Evolutionary conservation across 1,139 yeast genomes (phyloP), one percentile per base, ranked within the genome.

Genomic region (Taiozyma sp.): DNA sequence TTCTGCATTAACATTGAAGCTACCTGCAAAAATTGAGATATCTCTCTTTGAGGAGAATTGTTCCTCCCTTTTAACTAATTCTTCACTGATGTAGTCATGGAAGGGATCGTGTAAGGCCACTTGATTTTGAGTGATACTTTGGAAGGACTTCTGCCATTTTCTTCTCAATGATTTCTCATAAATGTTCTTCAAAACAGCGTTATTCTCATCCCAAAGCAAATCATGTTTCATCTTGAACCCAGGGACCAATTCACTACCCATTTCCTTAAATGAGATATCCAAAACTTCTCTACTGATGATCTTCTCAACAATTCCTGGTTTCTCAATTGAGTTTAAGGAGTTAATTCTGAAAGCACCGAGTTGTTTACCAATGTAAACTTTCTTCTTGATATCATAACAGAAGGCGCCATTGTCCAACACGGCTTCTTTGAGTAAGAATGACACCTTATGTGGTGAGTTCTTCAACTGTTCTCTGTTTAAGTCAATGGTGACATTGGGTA

Each of bases 1-100:
- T 19, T 76, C 75, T 0, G 87, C 93, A 65, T 85, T 84, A 22
- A 85, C 86, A 59, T 87, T 87, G 61, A 84, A 87, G 0, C 92
- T 85, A 1, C 87, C 83, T 0, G 89, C 71, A 66, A 78, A 84
- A 2, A 86, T 72, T 1, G 70, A 65, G 13, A 86, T 75, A 22
- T 80, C 80, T 54, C 75, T 75, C 40, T 70, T 70, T 9, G 79
- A 77, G 4, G 81, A 76, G 59, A 74, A 86, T 51, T 79, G 79
- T 23, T 69, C 65, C 13, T 75, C 65, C 28, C 79, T 66, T 54
- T 76, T 76, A n/a, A 69, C 70, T 49, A 87, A 64, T 56, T 81
- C 84, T 34, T 70, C 70, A 8, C 78, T 71, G n/a, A 86, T 81
- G 61, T 78, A 83, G 54, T 83, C 88, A 65, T 86, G 90, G 42